Base-by-base conservation (phyloP, 2,329 filamentous ascomycete genomes). In the Aureobasidium zeae region DNA sequence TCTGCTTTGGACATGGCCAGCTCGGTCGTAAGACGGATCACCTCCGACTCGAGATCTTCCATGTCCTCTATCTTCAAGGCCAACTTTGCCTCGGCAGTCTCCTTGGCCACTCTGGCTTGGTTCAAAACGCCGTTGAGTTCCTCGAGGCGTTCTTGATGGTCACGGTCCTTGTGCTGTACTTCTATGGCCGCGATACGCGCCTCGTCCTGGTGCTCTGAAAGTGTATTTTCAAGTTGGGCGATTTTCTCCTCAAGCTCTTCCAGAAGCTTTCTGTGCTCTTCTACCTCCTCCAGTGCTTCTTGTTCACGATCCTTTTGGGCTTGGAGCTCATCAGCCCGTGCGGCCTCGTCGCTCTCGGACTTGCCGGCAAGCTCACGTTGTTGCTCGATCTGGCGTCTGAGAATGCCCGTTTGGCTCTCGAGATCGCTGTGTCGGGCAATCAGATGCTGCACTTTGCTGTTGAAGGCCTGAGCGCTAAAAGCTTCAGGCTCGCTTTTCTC, bases 381-480 rank as follows among this genome's bases (percentile, higher is more conserved):
- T 60, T 96, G 88, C 65, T 94, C 89, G 56, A 95, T 89, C 61
- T 96, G 88, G 31, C 87, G 79, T 56, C 89, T 83, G 7, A 96
- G 72, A 16, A 94, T 88, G 36, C 79, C 77, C 59, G 94, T 93
- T 59, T 96, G 88, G 54, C 94, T 85, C 49, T 85, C 81, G 25
- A 95, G 69, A 15, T 76, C 76, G 13, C 80, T 82, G n/a, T 86
- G 76, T 47, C 86, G 83, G 29, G 73, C 71, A 57, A 87, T 86
- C 4, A 95, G 68, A 65, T 79, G 83, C 55, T 87, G 81, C 1
- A 96, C 79, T 55, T 85, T 86, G 7, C 76, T 69, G 12, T 79
- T 81, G 60, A 96, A 93, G 15, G 81, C 84, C 16, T 74, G 70
- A 3, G 94, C 66, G 2, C 81, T 83, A 63, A 85, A 93, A 1